Conservation (phyloP, 345 rosid genomes). For the rapeseed (Brassica napus) region DNA sequence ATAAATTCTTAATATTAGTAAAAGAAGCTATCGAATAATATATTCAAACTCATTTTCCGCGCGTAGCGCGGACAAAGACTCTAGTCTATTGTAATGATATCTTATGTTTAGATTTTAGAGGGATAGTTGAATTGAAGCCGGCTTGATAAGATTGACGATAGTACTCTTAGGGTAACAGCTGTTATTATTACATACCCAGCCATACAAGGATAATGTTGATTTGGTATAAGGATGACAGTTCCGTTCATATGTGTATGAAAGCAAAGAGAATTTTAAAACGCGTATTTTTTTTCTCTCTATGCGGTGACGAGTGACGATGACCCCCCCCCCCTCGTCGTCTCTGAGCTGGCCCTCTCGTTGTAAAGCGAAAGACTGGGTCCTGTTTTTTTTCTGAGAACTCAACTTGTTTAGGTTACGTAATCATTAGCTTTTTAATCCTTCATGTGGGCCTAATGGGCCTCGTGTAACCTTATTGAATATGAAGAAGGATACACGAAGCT, state of each 20-base stretch:
- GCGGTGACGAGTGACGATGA: neutral
- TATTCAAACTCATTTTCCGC: too few species aligned
- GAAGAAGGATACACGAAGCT: neutral
- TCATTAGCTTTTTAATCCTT: constrained; percentile 10
- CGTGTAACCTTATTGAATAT: neutral
- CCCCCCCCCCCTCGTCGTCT: constrained; percentile 17
- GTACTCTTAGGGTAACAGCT: constrained; percentile 7
- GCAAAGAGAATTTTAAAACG: neutral
- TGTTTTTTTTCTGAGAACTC: neutral
- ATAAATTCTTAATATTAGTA: too few species aligned
- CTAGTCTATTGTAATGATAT: neutral
- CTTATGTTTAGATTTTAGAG: neutral
- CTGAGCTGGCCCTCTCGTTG: constrained; percentile 25
- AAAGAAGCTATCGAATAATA: too few species aligned
- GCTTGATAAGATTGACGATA: constrained; percentile 13
- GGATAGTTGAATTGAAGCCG: constrained; percentile 20
- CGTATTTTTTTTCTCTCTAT: neutral
- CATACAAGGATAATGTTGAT: neutral
- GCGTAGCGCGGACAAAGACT: too few species aligned
- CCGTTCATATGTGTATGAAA: neutral
- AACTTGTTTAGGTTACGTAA: neutral
- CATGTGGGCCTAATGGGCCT: neutral
- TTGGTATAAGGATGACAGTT: neutral
- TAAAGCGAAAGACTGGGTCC: neutral
- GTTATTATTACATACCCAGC: constrained; percentile 12